Evolutionary conservation across 225 moss, liverwort and hornwort species (phyloP).

Genomic region (Physcomitrium patens): DNA sequence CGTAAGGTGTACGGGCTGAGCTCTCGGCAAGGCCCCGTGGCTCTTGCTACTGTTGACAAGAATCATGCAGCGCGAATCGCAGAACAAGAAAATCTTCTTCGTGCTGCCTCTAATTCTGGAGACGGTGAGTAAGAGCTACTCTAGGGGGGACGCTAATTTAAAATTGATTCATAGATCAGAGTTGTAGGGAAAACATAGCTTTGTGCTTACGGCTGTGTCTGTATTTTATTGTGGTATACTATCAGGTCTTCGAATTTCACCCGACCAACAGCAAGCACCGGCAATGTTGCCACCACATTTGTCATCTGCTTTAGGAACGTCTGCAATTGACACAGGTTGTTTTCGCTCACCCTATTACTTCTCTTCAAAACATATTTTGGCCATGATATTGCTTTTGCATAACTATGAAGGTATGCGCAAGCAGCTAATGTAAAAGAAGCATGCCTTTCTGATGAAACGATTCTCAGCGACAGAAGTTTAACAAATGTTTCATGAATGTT

Average conservation of each 20-base stretch:
- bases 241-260: slow-evolving; percentile 73
- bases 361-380: neutral
- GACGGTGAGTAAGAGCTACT: slow-evolving; percentile 63
- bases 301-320: slow-evolving; percentile 61
- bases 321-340: slow-evolving; percentile 70
- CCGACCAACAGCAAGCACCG: slow-evolving; percentile 81
- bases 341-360: slow-evolving; percentile 17
- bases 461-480: slow-evolving; percentile 3
- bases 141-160: neutral
- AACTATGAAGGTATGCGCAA: neutral
- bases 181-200: neutral
- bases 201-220: slow-evolving; percentile 21
- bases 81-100: slow-evolving; percentile 88
- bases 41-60: slow-evolving; percentile 86
- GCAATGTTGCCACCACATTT: slow-evolving; percentile 78
- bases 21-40: slow-evolving; percentile 82
- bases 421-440: neutral
- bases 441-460: neutral
- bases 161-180: too few relatives aligned
- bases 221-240: slow-evolving; percentile 28
- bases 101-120: slow-evolving; percentile 78
- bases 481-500: neutral
- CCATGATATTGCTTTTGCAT: slow-evolving; percentile 15
- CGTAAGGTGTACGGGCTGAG: slow-evolving; percentile 92
- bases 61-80: slow-evolving; percentile 74